Conservation (phyloP, 2,329 filamentous ascomycete species). For the Cordyceps pruinosa region DNA sequence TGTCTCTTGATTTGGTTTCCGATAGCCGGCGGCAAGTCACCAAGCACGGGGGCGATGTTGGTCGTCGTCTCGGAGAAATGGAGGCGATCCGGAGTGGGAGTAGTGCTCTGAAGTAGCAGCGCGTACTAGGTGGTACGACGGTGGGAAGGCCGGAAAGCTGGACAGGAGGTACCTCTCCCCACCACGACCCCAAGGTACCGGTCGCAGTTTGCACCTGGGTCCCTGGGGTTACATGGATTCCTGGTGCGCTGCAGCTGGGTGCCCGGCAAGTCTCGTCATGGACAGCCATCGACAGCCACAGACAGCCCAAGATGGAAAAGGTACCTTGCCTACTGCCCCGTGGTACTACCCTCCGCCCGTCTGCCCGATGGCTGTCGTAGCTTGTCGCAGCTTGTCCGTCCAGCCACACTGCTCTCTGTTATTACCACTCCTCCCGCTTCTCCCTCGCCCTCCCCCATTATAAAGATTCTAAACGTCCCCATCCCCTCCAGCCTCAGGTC, state of each 20-base stretch:
- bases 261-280: not conserved
- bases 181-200: conserved; percentile 1
- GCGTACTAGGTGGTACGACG: not conserved
- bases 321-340: not conserved
- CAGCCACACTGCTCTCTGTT: not conserved
- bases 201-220: not conserved
- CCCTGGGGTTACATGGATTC: too few relatives aligned
- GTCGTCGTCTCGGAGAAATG: conserved; percentile 2
- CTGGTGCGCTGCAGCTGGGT: too few relatives aligned
- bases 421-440: not conserved
- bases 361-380: not conserved
- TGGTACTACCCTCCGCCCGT: not conserved
- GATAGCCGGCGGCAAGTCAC: too few relatives aligned
- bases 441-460: not conserved
- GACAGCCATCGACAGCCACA: not conserved
- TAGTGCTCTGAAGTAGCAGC: too few relatives aligned
- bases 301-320: not conserved
- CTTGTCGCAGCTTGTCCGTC: not conserved
- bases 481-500: not conserved
- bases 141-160: not conserved
- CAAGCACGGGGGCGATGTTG: too few relatives aligned
- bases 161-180: conserved; percentile 3
- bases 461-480: conserved; percentile 11
- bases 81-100: conserved; percentile 2
- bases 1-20: not conserved